Conservation (phyloP, 2,329 filamentous ascomycete species). For the Colletotrichum lindemuthianum region DNA sequence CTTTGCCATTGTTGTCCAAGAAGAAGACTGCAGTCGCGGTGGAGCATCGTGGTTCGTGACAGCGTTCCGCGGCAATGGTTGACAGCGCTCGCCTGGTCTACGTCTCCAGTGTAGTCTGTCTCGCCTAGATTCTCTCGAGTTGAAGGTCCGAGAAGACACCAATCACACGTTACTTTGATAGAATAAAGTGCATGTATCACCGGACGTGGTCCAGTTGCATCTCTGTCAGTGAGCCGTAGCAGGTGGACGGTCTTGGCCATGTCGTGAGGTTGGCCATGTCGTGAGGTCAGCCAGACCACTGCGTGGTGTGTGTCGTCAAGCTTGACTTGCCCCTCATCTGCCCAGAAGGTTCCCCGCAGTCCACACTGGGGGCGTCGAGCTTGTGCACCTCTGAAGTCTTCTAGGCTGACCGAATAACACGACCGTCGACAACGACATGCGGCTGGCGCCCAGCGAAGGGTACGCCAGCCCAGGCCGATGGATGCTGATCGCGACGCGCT, state of each 20-base stretch:
- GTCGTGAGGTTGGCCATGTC: background rate
- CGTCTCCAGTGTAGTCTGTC: conserved; percentile 3
- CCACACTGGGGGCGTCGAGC: conserved; percentile 9
- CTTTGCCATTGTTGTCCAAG: too few relatives aligned
- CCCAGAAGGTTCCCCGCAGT: conserved; percentile 30
- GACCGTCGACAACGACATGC: conserved; percentile 16
- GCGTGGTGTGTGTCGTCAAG: conserved; percentile 12
- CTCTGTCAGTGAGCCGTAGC: background rate
- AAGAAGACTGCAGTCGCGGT: background rate
- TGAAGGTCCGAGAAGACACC: conserved; percentile 16
- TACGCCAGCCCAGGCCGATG: conserved; percentile 23
- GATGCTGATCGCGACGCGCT: conserved; percentile 30
- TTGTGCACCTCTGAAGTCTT: conserved; percentile 18
- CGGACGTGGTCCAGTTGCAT: background rate
- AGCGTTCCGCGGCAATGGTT: background rate
- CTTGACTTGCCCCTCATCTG: conserved; percentile 28
- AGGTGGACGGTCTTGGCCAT: too few relatives aligned
- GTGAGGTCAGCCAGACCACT: background rate
- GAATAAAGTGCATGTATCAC: conserved; percentile 4
- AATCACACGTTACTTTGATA: background rate
- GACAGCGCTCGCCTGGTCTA: background rate
- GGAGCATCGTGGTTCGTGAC: conserved; percentile 4
- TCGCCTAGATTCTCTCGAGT: conserved; percentile 1
- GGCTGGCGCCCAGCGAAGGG: conserved; percentile 20
- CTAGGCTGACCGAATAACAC: conserved; percentile 32